Base-by-base conservation (phyloP, 495 filamentous ascomycete species). In the Aspergillus indologenus region DNA sequence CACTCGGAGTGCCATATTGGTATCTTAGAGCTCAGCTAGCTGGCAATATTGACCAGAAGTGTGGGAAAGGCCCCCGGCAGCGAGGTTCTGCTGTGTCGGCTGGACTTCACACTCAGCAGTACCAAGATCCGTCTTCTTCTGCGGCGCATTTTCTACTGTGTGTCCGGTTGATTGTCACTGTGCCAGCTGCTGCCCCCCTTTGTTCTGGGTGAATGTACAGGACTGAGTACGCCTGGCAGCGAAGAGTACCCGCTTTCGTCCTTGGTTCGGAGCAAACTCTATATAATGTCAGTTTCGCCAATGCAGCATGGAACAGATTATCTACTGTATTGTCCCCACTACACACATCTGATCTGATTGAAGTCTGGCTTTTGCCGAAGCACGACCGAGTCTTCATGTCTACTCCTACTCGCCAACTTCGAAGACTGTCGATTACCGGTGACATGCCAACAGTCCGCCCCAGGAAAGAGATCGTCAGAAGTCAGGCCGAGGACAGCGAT, bases 251-350 rank as follows among this genome's bases (percentile, higher is more conserved):
- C 73, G 71, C 73, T 68, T 59, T 55, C 51, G 64, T 66, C 74
- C 72, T 67, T 74, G 72, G 74, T 65, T 76, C 74, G 62, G 64
- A 65, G 65, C 64, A 63, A 75, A 76, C 70, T 75, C 70, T 71
- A 66, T 67, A 64, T 57, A 64, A 63, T 40, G 50, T 60, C 56
- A 58, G 61, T 46, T 47, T 57, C 64, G 44, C 51, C 52, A 50
- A 63, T 64, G 59, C 46, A 21, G 21, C 17, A 15, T 14, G 24
- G 42, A 12, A n/a, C 26, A 29, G 26, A 29, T 29, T 3, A 3
- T 3, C 26, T 29, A 3, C 26, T 56, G 47, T 44, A 40, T 5
- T 19, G 21, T 15, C 24, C 19, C 42, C 8, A 46, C 42, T 12
- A 55, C 29, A 24, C 26, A 29, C 4, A 3, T 29, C 26, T 29